Evolutionary conservation across 768 basidiomycete genomes (phyloP).

Genomic region (Leccinellum albellum): DNA sequence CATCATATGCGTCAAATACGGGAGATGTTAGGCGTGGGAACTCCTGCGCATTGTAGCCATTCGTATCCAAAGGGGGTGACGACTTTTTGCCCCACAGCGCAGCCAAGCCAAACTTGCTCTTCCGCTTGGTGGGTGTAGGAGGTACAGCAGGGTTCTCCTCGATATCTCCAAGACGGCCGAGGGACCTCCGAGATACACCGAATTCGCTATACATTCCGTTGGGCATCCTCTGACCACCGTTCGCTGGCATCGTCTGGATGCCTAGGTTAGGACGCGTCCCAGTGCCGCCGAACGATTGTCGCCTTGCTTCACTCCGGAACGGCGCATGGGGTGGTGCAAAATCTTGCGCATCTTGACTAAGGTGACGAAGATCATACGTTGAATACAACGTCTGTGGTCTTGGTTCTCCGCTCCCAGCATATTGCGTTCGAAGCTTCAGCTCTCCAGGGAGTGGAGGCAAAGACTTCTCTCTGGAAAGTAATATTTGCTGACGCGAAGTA

Average conservation of each 20-base stretch:
- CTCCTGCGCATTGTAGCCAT: constrained; percentile 40
- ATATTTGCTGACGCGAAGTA: constrained; percentile 10
- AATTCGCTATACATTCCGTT: constrained; percentile 66
- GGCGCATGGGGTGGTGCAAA: constrained; percentile 62
- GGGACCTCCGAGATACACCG: constrained; percentile 60
- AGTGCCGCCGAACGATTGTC: constrained; percentile 76
- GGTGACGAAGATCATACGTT: constrained; percentile 53
- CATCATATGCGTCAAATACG: constrained; percentile 48
- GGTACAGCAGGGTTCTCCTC: constrained; percentile 27
- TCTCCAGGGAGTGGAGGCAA: constrained; percentile 72
- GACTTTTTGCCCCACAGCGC: constrained; percentile 61
- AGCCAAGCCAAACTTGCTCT: constrained; percentile 69
- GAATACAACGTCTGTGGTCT: constrained; percentile 67
- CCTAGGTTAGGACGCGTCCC: constrained; percentile 52
- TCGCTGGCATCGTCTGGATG: constrained; percentile 48
- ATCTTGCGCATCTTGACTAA: constrained; percentile 41
- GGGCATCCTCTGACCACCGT: constrained; percentile 30
- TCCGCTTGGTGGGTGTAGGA: constrained; percentile 52
- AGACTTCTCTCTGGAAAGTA: constrained; percentile 61
- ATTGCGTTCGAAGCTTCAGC: constrained; percentile 40
- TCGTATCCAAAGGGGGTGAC: constrained; percentile 24
- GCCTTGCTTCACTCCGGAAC: constrained; percentile 58
- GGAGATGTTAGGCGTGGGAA: constrained; percentile 48
- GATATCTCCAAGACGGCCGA: constrained; percentile 37
- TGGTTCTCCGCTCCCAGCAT: constrained; percentile 34